Percentiles rank a stretch among this genome's conserved stretches.
These are phyloP conservation scores for Trichomonascaceae sp. DNA, from an alignment of 1,139 yeast species.

Conservation along the genomic window DNA sequence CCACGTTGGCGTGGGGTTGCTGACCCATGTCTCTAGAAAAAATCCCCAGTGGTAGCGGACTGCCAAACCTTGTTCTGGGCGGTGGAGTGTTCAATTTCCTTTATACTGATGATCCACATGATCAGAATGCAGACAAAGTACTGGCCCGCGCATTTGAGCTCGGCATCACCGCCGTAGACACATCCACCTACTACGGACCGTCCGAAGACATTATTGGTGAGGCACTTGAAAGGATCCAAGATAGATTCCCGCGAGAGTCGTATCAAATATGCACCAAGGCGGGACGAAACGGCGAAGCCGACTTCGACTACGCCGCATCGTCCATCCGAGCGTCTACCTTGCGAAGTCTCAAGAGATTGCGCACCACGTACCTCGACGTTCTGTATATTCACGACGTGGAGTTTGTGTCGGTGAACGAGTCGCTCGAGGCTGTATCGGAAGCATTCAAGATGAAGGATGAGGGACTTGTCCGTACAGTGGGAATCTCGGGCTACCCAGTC, in stretches of 20 bases:
- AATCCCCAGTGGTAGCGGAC: conserved; percentile 7
- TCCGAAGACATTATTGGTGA: conserved; percentile 65
- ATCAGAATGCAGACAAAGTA: conserved; percentile 44
- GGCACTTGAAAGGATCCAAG: conserved; percentile 36
- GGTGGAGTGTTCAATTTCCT: conserved; percentile 79
- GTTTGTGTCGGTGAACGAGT: conserved; percentile 45
- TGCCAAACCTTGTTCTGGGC: conserved; percentile 59
- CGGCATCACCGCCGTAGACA: conserved; percentile 73
- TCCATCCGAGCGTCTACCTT: conserved; percentile 49
- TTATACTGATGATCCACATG: conserved; percentile 53
- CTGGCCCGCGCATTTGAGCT: conserved; percentile 44
- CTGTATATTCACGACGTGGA: conserved; percentile 86
- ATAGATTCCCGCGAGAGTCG: conserved; percentile 42
- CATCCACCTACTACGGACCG: conserved; percentile 89
- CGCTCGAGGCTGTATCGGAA: conserved; percentile 50
- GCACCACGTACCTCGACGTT: conserved; percentile 58
- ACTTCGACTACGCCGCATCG: conserved; percentile 59
- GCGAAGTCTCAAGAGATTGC: conserved; percentile 52
- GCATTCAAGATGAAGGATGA: conserved; percentile 45
- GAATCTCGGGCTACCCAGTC: conserved; percentile 82
- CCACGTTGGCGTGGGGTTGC: too few relatives aligned
- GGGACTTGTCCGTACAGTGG: conserved; percentile 54
- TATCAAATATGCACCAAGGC: conserved; percentile 78
- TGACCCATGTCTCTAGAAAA: not conserved
- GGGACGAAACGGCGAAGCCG: conserved; percentile 55